Evolutionary conservation across 495 filamentous ascomycete genomes (phyloP).

Genomic region (Aspergillus nidulans): DNA sequence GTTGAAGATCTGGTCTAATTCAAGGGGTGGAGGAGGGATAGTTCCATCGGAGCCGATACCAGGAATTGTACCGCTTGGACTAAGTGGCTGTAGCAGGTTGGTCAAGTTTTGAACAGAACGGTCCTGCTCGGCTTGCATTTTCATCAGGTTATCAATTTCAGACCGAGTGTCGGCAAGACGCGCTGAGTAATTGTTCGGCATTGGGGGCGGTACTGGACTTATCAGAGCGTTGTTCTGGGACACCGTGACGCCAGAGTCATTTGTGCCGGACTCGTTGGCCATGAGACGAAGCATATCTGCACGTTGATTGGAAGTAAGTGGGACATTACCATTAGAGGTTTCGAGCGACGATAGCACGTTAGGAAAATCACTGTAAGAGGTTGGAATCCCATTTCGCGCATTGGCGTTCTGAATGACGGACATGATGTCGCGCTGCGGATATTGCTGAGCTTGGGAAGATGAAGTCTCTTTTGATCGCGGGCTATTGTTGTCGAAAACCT

Average conservation of each 20-base stretch:
- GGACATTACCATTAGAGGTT: conserved; percentile 56
- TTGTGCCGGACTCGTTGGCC: conserved; percentile 47
- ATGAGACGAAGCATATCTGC: conserved; percentile 77
- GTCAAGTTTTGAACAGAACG: conserved; percentile 66
- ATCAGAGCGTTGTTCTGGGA: conserved; percentile 52
- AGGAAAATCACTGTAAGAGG: conserved; percentile 61
- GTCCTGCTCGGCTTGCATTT: conserved; percentile 68
- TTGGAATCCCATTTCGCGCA: conserved; percentile 50
- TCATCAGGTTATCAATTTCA: conserved; percentile 69
- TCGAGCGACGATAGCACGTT: conserved; percentile 69
- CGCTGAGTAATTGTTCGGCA: conserved; percentile 50
- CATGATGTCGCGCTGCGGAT: conserved; percentile 72
- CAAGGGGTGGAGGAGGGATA: conserved; percentile 43
- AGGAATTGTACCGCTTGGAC: conserved; percentile 74
- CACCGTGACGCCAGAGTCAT: conserved; percentile 22
- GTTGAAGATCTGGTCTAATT: conserved; percentile 69
- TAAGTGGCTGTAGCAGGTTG: conserved; percentile 67
- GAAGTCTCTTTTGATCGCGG: conserved; percentile 27
- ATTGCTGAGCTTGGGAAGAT: conserved; percentile 22
- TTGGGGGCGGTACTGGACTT: conserved; percentile 53
- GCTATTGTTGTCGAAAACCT: conserved; percentile 39
- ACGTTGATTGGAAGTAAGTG: conserved; percentile 72
- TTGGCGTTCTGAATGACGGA: conserved; percentile 80
- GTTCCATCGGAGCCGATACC: conserved; percentile 53
- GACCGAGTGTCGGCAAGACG: conserved; percentile 59